Base-by-base conservation (phyloP, 2,329 filamentous ascomycete genomes). In the Penicillium vulpinum region DNA sequence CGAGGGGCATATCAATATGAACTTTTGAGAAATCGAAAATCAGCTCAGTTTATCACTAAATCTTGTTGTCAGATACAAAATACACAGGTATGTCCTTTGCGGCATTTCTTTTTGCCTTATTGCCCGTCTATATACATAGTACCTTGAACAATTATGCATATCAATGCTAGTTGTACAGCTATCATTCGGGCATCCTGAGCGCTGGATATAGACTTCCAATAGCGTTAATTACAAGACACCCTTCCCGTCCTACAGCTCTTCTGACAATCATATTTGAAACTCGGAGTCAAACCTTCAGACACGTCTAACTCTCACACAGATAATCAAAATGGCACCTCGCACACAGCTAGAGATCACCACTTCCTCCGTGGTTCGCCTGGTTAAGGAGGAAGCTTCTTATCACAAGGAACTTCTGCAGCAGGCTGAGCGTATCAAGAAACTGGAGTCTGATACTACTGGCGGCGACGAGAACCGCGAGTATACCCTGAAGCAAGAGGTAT, bases 351-450 rank as follows among this genome's bases (percentile, higher is more conserved):
- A 59, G 91, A 94, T 97, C 71, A 87, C 89, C 43, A 94, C 90
- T 24, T 85, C 88, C 60, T 86, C 91, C 21, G 85, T 97, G 64
- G 81, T 84, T 67, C 91, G 94, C 57, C 85, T 97, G 46, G 85
- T 96, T 64, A 97, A 96, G 76, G 94, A 99, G 76, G 91, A 97
- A 75, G 81, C 84, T 38, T 93, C 88, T 67, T 97, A 99, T 78
- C 89, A 92, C 80, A 89, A 89, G 71, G 94, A 99, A 75, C 83
- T 92, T 21, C 80, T 83, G 62, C 81, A 88, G 62, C 92, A 97
- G 73, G 82, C 90, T 66, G 82, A 83, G 59, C 85, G 89, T 55
- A 83, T 95, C 62, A 78, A 83, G 73, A 85, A 86, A 72, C 81
- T 96, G 18, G 82, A 87, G 72, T 79, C 81, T 43, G 85, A 89